Percentiles rank a stretch among this genome's conserved stretches.
phyloP scores from a whole-genome alignment of 169 alveolate genomes.

The Plasmodium sp. region DNA sequence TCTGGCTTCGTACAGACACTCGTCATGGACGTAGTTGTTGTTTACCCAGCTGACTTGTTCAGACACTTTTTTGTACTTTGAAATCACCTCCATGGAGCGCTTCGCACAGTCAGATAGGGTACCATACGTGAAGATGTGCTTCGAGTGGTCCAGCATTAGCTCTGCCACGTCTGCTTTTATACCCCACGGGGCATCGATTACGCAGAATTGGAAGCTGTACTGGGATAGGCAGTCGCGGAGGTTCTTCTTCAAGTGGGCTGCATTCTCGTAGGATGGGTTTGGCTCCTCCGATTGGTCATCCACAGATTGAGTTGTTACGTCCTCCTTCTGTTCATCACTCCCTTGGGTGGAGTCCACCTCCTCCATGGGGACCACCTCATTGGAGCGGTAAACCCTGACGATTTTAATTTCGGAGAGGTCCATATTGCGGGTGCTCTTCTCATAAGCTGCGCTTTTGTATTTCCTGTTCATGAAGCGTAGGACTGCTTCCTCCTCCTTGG shows the following conservation, averaged over 20 bases:
- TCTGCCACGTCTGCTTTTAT: conserved; percentile 36
- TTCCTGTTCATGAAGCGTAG: conserved; percentile 13
- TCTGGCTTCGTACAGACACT: conserved; percentile 41
- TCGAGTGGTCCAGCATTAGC: conserved; percentile 3
- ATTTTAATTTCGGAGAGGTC: conserved; percentile 10
- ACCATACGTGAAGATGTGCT: conserved; percentile 63
- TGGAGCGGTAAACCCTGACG: conserved; percentile 5
- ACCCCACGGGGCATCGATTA: conserved; percentile 62
- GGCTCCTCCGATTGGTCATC: background rate
- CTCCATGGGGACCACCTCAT: conserved; percentile 3
- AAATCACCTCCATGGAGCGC: conserved; percentile 18
- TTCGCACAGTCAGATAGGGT: conserved; percentile 17
- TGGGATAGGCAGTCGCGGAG: background rate
- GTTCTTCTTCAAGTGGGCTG: conserved; percentile 7
- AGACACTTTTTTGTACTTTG: conserved; percentile 22
- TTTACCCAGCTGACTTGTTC: conserved; percentile 61
- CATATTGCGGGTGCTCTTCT: background rate
- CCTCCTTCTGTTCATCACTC: background rate
- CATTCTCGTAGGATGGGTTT: conserved; percentile 4
- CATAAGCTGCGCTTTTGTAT: conserved; percentile 7
- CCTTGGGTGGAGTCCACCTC: background rate
- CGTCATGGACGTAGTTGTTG: conserved; percentile 57
- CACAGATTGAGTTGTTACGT: background rate
- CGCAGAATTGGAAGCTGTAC: conserved; percentile 47
- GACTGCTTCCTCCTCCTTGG: conserved; percentile 55